phyloP scores from a whole-genome alignment of 129 eudicot genomes.

The Flaveria linearis region DNA sequence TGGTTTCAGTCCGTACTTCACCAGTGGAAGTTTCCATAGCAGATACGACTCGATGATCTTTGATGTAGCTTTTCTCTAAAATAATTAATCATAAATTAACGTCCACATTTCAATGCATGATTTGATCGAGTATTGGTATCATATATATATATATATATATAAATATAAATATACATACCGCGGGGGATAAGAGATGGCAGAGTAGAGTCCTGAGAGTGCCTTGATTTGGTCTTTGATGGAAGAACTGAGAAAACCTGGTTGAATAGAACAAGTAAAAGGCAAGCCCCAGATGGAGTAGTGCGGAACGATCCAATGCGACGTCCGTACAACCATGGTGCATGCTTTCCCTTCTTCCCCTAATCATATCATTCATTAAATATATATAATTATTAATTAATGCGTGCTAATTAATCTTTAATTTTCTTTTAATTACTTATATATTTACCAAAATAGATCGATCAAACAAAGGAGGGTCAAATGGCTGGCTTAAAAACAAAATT shows the following conservation, averaged over 20 bases:
- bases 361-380: not conserved
- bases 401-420: too few relatives aligned
- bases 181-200: slow-evolving; percentile 59
- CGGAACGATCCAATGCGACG: slow-evolving; percentile 97
- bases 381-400: not conserved
- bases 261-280: slow-evolving; percentile 91
- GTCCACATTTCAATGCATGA: too few relatives aligned
- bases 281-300: slow-evolving; percentile 93
- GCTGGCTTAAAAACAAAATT: not conserved
- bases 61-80: slow-evolving; percentile 54
- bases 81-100: not conserved
- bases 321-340: slow-evolving; percentile 87
- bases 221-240: slow-evolving; percentile 85
- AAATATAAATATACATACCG: slow-evolving; percentile 33
- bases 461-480: slow-evolving; percentile 2
- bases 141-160: not conserved
- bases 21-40: slow-evolving; percentile 77
- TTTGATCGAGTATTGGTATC: too few relatives aligned
- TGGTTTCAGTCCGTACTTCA: slow-evolving; percentile 82
- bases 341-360: slow-evolving; percentile 74
- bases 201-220: slow-evolving; percentile 60
- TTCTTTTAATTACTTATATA: not conserved
- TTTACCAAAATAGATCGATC: not conserved
- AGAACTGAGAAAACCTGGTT: slow-evolving; percentile 85
- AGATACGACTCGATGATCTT: slow-evolving; percentile 77